These are phyloP conservation scores for Elongisporangium prolatum DNA, from an alignment of 352 stramenopile species.

Conservation along the genomic window DNA sequence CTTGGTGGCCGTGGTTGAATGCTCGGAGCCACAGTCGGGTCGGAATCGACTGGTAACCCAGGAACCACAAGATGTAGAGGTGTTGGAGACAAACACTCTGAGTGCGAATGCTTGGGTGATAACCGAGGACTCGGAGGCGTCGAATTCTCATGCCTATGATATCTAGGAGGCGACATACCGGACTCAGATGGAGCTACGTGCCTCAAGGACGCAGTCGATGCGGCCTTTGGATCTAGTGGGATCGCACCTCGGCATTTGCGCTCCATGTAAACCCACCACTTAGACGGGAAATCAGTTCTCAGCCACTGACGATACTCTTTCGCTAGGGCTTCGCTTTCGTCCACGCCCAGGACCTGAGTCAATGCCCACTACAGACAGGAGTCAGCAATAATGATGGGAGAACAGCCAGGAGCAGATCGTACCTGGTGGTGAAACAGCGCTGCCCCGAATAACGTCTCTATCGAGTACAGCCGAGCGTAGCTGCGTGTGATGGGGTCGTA, in stretches of 20 bases:
- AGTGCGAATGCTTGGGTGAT: neutral
- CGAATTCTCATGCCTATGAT: neutral
- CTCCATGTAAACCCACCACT: constrained; percentile 35
- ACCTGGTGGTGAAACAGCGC: constrained; percentile 60
- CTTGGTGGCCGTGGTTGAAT: neutral
- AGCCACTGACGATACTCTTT: constrained; percentile 31
- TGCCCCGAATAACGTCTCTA: constrained; percentile 48
- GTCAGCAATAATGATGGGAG: neutral
- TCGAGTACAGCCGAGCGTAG: constrained; percentile 55
- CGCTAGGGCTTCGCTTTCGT: constrained; percentile 25
- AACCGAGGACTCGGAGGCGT: neutral
- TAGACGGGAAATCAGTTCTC: constrained; percentile 40
- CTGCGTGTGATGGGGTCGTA: constrained; percentile 56
- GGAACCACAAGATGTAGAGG: constrained; percentile 20
- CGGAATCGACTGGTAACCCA: constrained; percentile 8
- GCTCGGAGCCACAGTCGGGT: constrained; percentile 6
- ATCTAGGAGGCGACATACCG: neutral
- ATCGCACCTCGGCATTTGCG: constrained; percentile 3
- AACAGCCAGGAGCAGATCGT: constrained; percentile 8
- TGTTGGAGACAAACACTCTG: neutral
- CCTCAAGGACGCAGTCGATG: neutral
- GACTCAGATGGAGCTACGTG: neutral
- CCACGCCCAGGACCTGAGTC: constrained; percentile 27
- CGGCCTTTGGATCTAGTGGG: neutral
- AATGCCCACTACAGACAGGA: constrained; percentile 37